Base-by-base conservation (phyloP, 495 filamentous ascomycete genomes). In the Thermochaetoides thermophila region DNA sequence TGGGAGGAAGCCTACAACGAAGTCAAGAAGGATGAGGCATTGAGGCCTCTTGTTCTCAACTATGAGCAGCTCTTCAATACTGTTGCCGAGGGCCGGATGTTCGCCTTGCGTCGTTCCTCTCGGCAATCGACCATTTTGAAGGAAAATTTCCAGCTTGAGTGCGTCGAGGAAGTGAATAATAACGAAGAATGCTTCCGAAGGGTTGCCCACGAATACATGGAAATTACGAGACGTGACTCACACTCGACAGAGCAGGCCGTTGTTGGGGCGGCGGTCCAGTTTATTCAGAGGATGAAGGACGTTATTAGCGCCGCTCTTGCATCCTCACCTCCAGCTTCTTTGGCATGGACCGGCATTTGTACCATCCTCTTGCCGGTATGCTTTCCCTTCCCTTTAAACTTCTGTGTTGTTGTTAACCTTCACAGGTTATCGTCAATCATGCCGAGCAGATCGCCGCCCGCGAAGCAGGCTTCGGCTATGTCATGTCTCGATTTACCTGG, bases 401-500 rank as follows among this genome's bases (percentile, higher is more conserved):
- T 0, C 21, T 16, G 15, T n/a, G n/a, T 10, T 10, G 5, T 17
- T 6, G n/a, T 29, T 32, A 27, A 27, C 7, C 16, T 20, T 2
- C 12, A 25, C 27, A 43, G 40, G 29, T 46, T 11, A 35, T 46
- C 13, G 28, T 46, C 43, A 46, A 46, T 22, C 39, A 46, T 27
- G 32, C 43, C 4, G 39, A 46, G 30, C 39, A 42, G 27, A 42
- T 46, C 9, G 32, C 39, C 3, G 44, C 39, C 5, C 24, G 28
- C 13, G 39, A 46, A 27, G 22, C 36, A 6, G 44, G 44, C 1
- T 46, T 46, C 31, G 34, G 36, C 26, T 47, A 46, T 23, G 43
- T 46, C 32, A 42, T 46, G 43, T 46, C 43, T n/a, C 22, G 43
- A 5, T 37, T 46, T 11, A 34, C 35, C 5, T 46, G 43, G 43